Conservation (phyloP, 305 asterid species). For the Ajuga reptans region DNA sequence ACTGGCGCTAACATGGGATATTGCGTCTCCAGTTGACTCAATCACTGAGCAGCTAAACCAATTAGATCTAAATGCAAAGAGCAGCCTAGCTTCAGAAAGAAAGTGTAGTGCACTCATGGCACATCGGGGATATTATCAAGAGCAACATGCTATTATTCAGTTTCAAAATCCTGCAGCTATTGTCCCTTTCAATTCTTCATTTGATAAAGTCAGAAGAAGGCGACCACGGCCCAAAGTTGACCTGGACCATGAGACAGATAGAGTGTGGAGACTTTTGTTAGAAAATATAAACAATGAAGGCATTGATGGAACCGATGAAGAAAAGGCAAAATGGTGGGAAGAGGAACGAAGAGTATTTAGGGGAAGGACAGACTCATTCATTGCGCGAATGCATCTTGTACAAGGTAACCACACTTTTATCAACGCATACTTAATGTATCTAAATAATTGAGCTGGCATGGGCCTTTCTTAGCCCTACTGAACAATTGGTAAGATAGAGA, state of each 20-base stretch:
- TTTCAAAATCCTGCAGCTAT: slow-evolving; percentile 57
- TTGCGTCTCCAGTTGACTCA: slow-evolving; percentile 42
- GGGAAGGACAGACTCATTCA: slow-evolving; percentile 88
- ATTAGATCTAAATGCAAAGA: slow-evolving; percentile 48
- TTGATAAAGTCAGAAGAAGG: slow-evolving; percentile 40
- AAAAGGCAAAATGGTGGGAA: slow-evolving; percentile 90
- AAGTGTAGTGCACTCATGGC: slow-evolving; percentile 32
- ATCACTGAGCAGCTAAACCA: slow-evolving; percentile 45
- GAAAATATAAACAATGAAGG: slow-evolving; percentile 92
- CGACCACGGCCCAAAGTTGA: slow-evolving; percentile 74
- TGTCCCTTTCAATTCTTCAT: slow-evolving; percentile 49
- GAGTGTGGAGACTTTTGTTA: slow-evolving; percentile 90
- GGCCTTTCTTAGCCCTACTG: not conserved
- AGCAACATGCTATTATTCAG: slow-evolving; percentile 56
- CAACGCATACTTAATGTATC: slow-evolving; percentile 1
- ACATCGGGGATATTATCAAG: slow-evolving; percentile 29
- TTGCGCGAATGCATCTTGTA: slow-evolving; percentile 96
- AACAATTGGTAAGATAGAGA: too few relatives aligned
- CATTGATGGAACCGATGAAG: slow-evolving; percentile 81
- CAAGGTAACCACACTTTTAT: slow-evolving; percentile 53
- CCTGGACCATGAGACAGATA: slow-evolving; percentile 86
- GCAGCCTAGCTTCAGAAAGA: slow-evolving; percentile 24
- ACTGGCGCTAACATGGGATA: slow-evolving; percentile 43
- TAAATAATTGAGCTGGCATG: not conserved
- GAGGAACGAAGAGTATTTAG: slow-evolving; percentile 79